Evolutionary conservation across 768 basidiomycete species (phyloP).

Genomic region (Hypsizygus marmoreus): DNA sequence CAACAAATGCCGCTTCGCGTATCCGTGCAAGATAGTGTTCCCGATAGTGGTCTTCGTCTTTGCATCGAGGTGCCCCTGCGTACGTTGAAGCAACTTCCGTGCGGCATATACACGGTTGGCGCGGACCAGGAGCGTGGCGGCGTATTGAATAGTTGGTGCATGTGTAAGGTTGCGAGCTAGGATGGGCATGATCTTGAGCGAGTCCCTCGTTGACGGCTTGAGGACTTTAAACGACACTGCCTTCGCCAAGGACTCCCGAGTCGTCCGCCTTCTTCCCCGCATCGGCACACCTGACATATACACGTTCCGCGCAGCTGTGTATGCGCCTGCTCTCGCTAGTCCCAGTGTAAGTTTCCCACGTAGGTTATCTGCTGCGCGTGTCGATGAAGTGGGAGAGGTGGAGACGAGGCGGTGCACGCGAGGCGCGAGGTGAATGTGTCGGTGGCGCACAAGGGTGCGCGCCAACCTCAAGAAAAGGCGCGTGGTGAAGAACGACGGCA

Average conservation of each 20-base stretch:
- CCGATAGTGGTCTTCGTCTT: slow-evolving; percentile 46
- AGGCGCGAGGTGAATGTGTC: slow-evolving; percentile 38
- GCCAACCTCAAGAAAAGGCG: slow-evolving; percentile 41
- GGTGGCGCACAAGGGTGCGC: slow-evolving; percentile 39
- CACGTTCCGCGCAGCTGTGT: slow-evolving; percentile 23
- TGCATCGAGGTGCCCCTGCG: slow-evolving; percentile 27
- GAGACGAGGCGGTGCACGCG: slow-evolving; percentile 27
- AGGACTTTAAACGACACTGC: slow-evolving; percentile 25
- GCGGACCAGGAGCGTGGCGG: slow-evolving; percentile 40
- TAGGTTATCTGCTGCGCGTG: slow-evolving; percentile 26
- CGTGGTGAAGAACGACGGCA: slow-evolving; percentile 41
- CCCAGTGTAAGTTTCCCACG: slow-evolving; percentile 31
- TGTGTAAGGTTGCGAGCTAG: slow-evolving; percentile 25
- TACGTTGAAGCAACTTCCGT: slow-evolving; percentile 38
- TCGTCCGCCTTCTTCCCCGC: slow-evolving; percentile 9
- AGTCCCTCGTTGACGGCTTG: slow-evolving; percentile 14
- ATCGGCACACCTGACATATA: slow-evolving; percentile 13
- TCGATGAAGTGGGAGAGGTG: slow-evolving; percentile 18
- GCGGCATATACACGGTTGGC: slow-evolving; percentile 46
- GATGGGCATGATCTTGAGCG: slow-evolving; percentile 24
- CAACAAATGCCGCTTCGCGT: slow-evolving; percentile 29
- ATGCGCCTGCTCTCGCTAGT: slow-evolving; percentile 34
- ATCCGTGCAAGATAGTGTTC: slow-evolving; percentile 57
- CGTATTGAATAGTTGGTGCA: slow-evolving; percentile 31
- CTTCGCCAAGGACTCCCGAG: slow-evolving; percentile 25